Conservation (phyloP, 2,329 filamentous ascomycete genomes). For the Pseudogymnoascus sp. region DNA sequence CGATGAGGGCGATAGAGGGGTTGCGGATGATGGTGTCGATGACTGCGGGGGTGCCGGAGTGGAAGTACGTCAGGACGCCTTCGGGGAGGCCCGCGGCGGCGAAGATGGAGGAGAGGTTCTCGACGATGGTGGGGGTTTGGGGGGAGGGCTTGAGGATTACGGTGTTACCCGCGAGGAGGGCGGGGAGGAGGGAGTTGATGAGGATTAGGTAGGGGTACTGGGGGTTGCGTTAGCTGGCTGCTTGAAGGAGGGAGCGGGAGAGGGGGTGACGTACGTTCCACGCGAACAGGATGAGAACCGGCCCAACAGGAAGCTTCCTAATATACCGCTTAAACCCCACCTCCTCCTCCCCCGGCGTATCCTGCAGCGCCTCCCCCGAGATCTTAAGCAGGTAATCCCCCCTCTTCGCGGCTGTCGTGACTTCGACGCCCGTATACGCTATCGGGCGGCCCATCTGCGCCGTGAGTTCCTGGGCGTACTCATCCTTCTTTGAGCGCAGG, state of each 20-base stretch:
- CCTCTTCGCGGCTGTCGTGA: constrained; percentile 76
- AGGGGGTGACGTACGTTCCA: constrained; percentile 69
- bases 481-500: constrained; percentile 64
- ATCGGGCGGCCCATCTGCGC: constrained; percentile 95
- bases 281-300: constrained; percentile 81
- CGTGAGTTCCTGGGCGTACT: constrained; percentile 74
- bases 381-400: constrained; percentile 81
- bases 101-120: constrained; percentile 73
- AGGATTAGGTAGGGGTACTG: constrained; percentile 93
- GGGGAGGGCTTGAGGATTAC: constrained; percentile 93
- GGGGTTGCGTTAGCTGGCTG: constrained; percentile 12
- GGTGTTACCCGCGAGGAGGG: constrained; percentile 81
- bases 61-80: constrained; percentile 85
- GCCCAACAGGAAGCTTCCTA: constrained; percentile 78
- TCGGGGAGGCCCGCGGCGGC: constrained; percentile 69
- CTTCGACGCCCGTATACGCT: constrained; percentile 73
- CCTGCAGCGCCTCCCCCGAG: constrained; percentile 66
- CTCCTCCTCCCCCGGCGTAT: constrained; percentile 75
- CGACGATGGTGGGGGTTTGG: constrained; percentile 85
- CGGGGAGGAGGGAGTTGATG: constrained; percentile 85
- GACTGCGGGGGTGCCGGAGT: constrained; percentile 68
- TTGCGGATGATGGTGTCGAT: constrained; percentile 74
- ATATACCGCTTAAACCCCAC: constrained; percentile 87
- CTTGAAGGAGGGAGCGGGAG: not conserved
- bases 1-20: no score